Percentiles rank a stretch among this genome's conserved stretches.
Conservation (phyloP, 179 eudicot genomes). For the Heliamphora pulchella region DNA sequence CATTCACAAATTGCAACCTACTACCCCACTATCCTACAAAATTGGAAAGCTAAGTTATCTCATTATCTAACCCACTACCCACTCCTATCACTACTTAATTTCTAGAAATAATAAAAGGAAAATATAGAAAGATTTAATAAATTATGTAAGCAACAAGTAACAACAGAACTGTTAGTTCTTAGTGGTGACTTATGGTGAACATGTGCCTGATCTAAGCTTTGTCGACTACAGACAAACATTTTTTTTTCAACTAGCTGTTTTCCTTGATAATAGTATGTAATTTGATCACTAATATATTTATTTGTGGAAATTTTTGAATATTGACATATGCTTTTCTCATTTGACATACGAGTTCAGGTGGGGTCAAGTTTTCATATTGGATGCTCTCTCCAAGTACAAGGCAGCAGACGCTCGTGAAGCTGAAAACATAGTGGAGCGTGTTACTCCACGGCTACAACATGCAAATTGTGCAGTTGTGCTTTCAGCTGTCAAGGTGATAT, state of each 20-base stretch:
- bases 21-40: no score
- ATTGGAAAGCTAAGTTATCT: no score
- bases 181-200: not conserved
- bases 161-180: not conserved
- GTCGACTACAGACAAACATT: not conserved
- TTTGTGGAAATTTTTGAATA: not conserved
- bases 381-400: constrained; percentile 87
- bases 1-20: no score
- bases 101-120: no score
- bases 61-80: no score
- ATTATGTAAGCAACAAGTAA: no score
- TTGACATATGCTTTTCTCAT: not conserved
- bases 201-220: not conserved
- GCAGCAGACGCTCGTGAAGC: constrained; percentile 98
- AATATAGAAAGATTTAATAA: no score
- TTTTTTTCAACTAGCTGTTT: not conserved
- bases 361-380: constrained; percentile 99
- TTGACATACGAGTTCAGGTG: constrained; percentile 41
- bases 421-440: constrained; percentile 96
- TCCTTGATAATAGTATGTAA: not conserved
- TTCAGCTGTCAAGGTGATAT: constrained; percentile 90
- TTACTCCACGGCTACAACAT: constrained; percentile 91
- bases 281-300: not conserved
- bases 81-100: no score
- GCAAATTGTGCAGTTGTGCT: constrained; percentile 99